A percentile compares a stretch with the other conserved stretches of the same genome.
Conservation (phyloP, 1,284 basidiomycete species). For the Fomitiporia mediterranea region DNA sequence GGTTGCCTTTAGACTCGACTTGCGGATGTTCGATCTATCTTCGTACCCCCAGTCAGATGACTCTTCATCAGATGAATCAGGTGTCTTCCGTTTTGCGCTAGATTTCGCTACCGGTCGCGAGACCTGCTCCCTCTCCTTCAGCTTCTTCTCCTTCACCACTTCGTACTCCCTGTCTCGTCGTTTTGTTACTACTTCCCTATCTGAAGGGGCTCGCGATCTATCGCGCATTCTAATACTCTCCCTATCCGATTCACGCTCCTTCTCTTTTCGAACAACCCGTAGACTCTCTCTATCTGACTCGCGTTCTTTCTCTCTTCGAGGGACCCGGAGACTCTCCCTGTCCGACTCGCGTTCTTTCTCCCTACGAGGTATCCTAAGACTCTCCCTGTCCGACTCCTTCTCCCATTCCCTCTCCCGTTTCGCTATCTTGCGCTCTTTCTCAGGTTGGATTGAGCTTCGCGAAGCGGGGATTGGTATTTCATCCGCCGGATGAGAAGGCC, state of each 20-base stretch:
- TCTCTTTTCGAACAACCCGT: constrained; percentile 28
- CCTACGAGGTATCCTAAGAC: constrained; percentile 28
- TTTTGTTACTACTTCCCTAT: constrained; percentile 5
- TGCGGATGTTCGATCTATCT: constrained; percentile 3
- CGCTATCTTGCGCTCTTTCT: neutral
- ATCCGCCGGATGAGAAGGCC: constrained; percentile 23
- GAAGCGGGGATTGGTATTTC: constrained; percentile 28
- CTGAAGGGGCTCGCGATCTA: constrained; percentile 23
- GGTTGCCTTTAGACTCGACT: constrained; percentile 22
- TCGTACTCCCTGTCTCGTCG: constrained; percentile 39
- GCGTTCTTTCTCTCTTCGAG: constrained; percentile 28
- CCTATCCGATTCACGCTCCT: constrained; percentile 27
- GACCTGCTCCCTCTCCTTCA: constrained; percentile 20
- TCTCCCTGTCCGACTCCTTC: constrained; percentile 26
- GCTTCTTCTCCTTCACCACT: constrained; percentile 25
- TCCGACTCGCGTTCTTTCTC: constrained; percentile 28
- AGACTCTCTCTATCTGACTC: constrained; percentile 26
- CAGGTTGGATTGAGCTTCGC: neutral
- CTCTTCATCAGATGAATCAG: constrained; percentile 9
- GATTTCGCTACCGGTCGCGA: constrained; percentile 1
- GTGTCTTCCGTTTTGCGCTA: constrained; percentile 3
- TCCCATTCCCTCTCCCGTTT: constrained; percentile 32
- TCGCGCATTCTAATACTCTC: constrained; percentile 28
- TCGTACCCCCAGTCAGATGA: constrained; percentile 19
- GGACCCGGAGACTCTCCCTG: constrained; percentile 24